Evolutionary conservation across 2,329 filamentous ascomycete genomes (phyloP).

Genomic region (Clarireedia paspali): DNA sequence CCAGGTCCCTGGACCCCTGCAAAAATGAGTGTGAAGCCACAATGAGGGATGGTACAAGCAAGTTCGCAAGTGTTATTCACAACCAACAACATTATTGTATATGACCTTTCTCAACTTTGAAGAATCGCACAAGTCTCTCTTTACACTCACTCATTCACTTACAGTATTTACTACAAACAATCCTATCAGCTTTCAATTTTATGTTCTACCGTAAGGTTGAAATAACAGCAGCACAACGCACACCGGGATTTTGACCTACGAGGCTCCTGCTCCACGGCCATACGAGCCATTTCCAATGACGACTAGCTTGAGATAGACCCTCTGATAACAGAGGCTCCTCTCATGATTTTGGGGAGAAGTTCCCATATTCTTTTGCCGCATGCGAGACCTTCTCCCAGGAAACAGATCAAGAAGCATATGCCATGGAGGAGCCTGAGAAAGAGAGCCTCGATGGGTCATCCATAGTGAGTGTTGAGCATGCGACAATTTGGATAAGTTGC

Average conservation of each 20-base stretch:
- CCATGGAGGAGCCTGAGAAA: constrained; percentile 38
- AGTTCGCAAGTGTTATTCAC: not conserved
- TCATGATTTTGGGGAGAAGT: not conserved
- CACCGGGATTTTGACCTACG: not conserved
- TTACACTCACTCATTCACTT: constrained; percentile 6
- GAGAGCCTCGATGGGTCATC: constrained; percentile 70
- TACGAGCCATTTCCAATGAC: constrained; percentile 9
- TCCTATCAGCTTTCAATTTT: not conserved
- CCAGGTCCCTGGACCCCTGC: not conserved
- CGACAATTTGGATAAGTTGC: not conserved
- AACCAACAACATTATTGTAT: constrained; percentile 9
- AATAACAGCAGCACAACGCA: not conserved
- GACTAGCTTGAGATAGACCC: constrained; percentile 2
- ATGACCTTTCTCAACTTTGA: constrained; percentile 1
- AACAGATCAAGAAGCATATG: constrained; percentile 4
- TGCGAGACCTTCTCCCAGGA: not conserved
- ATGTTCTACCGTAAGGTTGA: not conserved
- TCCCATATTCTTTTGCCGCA: not conserved
- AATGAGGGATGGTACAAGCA: constrained; percentile 2
- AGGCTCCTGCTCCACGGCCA: constrained; percentile 3
- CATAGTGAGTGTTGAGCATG: constrained; percentile 46
- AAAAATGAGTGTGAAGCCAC: constrained; percentile 4
- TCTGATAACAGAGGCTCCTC: constrained; percentile 9
- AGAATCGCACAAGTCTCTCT: constrained; percentile 1
- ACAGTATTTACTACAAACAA: not conserved